Base-by-base conservation (phyloP, 208 protist genomes). In the Trypanosoma cruzi region DNA sequence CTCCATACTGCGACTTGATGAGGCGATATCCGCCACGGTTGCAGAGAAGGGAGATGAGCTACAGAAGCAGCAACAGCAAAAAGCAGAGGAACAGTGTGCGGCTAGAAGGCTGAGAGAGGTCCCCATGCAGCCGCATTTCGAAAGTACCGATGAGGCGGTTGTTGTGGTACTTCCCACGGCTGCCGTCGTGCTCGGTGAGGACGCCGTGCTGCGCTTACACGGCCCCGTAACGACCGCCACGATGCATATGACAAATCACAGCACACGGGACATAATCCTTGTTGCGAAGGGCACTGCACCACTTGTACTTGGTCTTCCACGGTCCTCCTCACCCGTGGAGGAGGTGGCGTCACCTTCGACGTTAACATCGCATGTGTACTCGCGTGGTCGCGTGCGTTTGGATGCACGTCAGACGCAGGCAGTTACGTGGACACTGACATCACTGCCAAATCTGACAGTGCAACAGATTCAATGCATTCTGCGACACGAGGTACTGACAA, bases 391-490 rank as follows among this genome's bases (percentile, higher is more conserved):
- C 18, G 70, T 85, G 18, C 73, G 70, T 40, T 49, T 90, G n/a
- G 77, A 84, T 28, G 76, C 85, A 22, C 71, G 73, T 14, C 81
- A 76, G 34, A 72, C 71, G 26, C 72, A 86, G 64, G 69, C 65
- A 10, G 68, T 90, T 8, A 68, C 75, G 40, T 90, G 81, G 78
- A 87, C 80, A 37, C 57, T 90, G 44, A 77, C 74, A 1, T 54
- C 64, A 11, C 29, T 84, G 26, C 86, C 86, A 20, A 16, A 37
- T 3, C 63, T 92, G n/a, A 83, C 75, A 13, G 22, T 58, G 20
- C 75, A 79, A 48, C 72, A 92, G 58, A 68, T 65, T 20, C 48
- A 62, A 64, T 71, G 36, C 44, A 46, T 92, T 14, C 56, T 82
- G 46, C 79, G 71, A 34, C 75, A 89, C 54, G 75, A 77, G 44